Conservation (phyloP, 768 basidiomycete species). For the Mycena vulgaris region DNA sequence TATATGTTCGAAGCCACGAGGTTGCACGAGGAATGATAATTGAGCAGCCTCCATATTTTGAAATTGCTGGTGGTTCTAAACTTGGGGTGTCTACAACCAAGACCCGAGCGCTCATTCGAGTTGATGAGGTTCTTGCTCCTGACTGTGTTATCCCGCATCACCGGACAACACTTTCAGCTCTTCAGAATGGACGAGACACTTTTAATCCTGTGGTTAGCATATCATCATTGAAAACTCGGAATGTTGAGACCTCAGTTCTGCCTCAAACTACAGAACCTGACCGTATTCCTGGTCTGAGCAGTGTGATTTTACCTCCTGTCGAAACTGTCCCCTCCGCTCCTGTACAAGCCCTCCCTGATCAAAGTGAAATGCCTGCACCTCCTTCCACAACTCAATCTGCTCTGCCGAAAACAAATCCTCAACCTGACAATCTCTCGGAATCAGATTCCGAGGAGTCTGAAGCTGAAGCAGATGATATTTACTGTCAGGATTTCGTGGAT, state of each 20-base stretch:
- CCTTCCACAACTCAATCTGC: no score
- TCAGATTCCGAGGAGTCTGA: no score
- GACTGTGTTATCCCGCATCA: slow-evolving; percentile 29
- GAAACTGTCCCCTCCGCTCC: no score
- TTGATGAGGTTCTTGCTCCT: slow-evolving; percentile 37
- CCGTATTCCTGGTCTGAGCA: no score
- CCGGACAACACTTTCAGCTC: slow-evolving; percentile 18
- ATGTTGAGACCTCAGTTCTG: not conserved
- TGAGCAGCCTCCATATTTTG: slow-evolving; percentile 21
- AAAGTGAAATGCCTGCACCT: no score
- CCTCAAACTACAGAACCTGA: no score
- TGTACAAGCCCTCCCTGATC: no score
- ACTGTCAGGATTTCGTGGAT: no score
- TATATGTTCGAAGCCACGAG: slow-evolving; percentile 26
- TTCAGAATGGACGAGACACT: slow-evolving; percentile 6
- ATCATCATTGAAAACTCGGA: slow-evolving; percentile 14
- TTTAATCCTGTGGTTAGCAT: slow-evolving; percentile 35
- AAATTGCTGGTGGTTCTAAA: not conserved
- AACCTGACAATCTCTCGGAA: no score
- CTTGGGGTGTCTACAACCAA: slow-evolving; percentile 29
- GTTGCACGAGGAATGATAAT: slow-evolving; percentile 28
- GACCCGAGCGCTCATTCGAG: slow-evolving; percentile 32
- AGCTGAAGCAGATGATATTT: no score
- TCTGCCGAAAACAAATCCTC: no score
- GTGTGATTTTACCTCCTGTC: no score